Percentiles rank a stretch among this genome's conserved stretches.
Conservation (phyloP, 192 early-diverging fungal genomes). For the Martensiomyces pterosporus region DNA sequence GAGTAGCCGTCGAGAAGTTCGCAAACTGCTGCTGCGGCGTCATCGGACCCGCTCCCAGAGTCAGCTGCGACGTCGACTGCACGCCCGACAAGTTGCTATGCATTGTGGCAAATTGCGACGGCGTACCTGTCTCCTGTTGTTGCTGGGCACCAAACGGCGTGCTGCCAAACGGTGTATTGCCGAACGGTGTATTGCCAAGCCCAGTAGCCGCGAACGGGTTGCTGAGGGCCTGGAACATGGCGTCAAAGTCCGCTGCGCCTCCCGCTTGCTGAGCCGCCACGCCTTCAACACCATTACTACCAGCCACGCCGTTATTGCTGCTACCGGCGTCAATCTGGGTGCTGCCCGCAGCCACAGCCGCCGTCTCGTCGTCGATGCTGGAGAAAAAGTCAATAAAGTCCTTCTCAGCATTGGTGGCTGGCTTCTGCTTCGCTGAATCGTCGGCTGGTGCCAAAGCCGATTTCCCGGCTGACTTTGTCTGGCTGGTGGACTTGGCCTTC, state of each 20-base stretch:
- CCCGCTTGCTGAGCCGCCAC: neutral
- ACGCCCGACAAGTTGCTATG: neutral
- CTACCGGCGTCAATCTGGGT: neutral
- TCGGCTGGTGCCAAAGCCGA: neutral
- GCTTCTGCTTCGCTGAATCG: neutral
- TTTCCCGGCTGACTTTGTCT: neutral
- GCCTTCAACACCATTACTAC: neutral
- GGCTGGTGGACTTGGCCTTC: neutral
- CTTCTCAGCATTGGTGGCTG: constrained; percentile 12
- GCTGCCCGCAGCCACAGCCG: neutral
- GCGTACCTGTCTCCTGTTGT: neutral
- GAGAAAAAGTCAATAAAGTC: constrained; percentile 57
- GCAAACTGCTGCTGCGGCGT: no score
- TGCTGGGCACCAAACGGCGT: constrained; percentile 4
- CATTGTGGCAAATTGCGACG: neutral
- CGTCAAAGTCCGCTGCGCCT: constrained; percentile 25
- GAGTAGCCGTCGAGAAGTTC: no score
- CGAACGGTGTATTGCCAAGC: constrained; percentile 6
- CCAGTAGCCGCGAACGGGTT: constrained; percentile 32
- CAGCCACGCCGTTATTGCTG: neutral
- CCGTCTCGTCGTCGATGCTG: constrained; percentile 45
- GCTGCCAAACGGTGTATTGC: neutral
- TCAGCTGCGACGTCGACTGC: neutral
- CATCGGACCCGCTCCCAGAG: no score
- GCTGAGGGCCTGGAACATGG: constrained; percentile 41